Evolutionary conservation across 176 grass and related monocot species (phyloP), one percentile per base, ranked within the genome.

Genomic region (Carex littledalei): DNA sequence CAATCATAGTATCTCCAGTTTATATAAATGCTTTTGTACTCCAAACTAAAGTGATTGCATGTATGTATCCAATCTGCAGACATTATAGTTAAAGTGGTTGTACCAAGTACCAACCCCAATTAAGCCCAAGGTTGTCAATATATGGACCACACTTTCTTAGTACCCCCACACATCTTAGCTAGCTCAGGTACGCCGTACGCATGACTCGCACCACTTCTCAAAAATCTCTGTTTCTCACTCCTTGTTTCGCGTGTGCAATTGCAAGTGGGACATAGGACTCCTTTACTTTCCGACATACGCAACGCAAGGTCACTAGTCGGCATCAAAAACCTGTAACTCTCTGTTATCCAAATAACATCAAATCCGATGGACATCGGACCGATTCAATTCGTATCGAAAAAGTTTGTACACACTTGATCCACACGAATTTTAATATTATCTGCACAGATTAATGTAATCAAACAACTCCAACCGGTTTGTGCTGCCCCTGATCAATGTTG

Each of bases 61-160:
- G n/a, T 74, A 52, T 52, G 18, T 75, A 53, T 50, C 71, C 4
- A 75, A 53, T 76, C 11, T 29, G 11, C 71, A 15, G 71, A 75
- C 20, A 75, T 52, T 75, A 22, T 13, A 50, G 71, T 76, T 76
- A 53, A 76, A 26, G 71, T 76, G 4, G 71, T 76, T 76, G 71
- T 53, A 76, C 71, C 71, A 76, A 53, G 71, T 53, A 76, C 71
- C 71, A 76, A 53, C 43, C 71, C 71, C 45, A 73, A 68, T 18
- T 68, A 68, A 76, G 45, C 8, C 70, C 10, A 21, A 49, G 2
- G 4, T 76, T 76, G 71, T 53, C 71, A 76, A 76, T 52, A 37
- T 1, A 76, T 53, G 71, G 71, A 52, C 41, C 71, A 76, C 41
- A n/a, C 8, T 74, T 50, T n/a, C 18, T 50, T 52, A 15, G 20